These are phyloP conservation scores for Aspergillus sp. DNA, from an alignment of 2,329 filamentous ascomycete genomes.

Conservation along the genomic window DNA sequence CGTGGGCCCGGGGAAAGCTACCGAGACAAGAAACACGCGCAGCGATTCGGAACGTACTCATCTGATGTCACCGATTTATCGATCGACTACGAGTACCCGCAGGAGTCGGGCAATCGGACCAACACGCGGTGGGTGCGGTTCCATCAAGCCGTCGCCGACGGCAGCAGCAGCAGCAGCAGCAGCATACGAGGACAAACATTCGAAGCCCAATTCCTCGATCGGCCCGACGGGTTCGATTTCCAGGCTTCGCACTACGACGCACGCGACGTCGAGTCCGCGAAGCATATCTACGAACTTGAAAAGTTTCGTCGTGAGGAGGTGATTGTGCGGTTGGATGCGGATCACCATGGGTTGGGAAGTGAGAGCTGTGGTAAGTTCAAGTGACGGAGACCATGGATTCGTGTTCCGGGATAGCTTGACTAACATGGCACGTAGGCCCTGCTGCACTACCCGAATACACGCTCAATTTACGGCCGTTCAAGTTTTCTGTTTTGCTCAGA, in stretches of 20 bases:
- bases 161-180: no score
- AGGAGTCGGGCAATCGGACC: conserved; percentile 31
- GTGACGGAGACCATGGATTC: no score
- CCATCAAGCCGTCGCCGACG: background rate
- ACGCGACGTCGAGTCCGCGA: background rate
- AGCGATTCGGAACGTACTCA: conserved; percentile 26
- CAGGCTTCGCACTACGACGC: background rate
- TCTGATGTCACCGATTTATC: conserved; percentile 23
- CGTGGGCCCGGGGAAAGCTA: conserved; percentile 33
- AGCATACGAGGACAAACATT: background rate
- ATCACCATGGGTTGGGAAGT: background rate
- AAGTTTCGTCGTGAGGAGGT: background rate
- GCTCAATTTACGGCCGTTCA: background rate
- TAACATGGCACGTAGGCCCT: background rate
- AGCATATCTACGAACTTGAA: background rate
- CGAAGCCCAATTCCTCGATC: background rate
- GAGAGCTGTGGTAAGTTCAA: background rate
- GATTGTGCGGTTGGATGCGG: background rate
- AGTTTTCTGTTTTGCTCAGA: background rate
- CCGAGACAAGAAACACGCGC: conserved; percentile 29
- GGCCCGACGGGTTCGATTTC: background rate
- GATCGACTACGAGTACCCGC: conserved; percentile 32
- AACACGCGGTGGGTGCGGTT: conserved; percentile 28
- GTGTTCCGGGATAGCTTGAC: background rate
- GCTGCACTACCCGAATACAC: background rate